Percentiles rank a stretch among this genome's conserved stretches.
These are phyloP conservation scores for Clonostachys solani DNA, from an alignment of 2,329 filamentous ascomycete species.

Conservation along the genomic window DNA sequence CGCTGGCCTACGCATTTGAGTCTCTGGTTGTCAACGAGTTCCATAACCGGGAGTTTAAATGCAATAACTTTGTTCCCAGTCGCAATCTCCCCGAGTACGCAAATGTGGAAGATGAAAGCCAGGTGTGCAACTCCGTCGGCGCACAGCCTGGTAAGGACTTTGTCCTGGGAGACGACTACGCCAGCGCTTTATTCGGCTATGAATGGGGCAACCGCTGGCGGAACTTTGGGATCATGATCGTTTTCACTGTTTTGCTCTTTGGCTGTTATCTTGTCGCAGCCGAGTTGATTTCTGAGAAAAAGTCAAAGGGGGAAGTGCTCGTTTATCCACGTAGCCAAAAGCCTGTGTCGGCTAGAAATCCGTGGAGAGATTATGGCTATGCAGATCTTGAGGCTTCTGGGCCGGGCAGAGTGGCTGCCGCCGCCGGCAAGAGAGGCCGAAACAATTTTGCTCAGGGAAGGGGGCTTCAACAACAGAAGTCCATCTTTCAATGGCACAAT, in stretches of 20 bases:
- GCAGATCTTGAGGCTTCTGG: conserved; percentile 16
- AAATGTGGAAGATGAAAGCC: too few relatives aligned
- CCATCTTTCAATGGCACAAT: conserved; percentile 63
- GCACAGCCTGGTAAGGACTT: conserved; percentile 33
- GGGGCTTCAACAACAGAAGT: conserved; percentile 27
- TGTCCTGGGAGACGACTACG: conserved; percentile 55
- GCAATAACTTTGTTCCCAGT: too few relatives aligned
- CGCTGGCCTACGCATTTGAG: conserved; percentile 77
- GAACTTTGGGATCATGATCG: conserved; percentile 60
- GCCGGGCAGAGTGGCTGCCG: too few relatives aligned
- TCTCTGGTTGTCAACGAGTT: conserved; percentile 83
- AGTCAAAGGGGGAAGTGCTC: conserved; percentile 52
- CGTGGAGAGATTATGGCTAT: conserved; percentile 40
- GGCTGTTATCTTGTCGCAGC: conserved; percentile 26
- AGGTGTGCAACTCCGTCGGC: too few relatives aligned
- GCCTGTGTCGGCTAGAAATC: conserved; percentile 45
- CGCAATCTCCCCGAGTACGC: too few relatives aligned
- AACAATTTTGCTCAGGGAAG: too few relatives aligned
- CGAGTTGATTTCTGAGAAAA: conserved; percentile 34
- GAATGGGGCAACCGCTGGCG: conserved; percentile 44
- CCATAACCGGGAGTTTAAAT: conserved; percentile 50
- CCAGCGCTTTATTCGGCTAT: conserved; percentile 52
- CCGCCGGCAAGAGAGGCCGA: too few relatives aligned
- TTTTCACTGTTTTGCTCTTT: conserved; percentile 47
- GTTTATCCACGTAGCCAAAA: conserved; percentile 38